These are phyloP conservation scores for Penicillium manginii DNA, from an alignment of 495 filamentous ascomycete genomes.

Conservation along the genomic window DNA sequence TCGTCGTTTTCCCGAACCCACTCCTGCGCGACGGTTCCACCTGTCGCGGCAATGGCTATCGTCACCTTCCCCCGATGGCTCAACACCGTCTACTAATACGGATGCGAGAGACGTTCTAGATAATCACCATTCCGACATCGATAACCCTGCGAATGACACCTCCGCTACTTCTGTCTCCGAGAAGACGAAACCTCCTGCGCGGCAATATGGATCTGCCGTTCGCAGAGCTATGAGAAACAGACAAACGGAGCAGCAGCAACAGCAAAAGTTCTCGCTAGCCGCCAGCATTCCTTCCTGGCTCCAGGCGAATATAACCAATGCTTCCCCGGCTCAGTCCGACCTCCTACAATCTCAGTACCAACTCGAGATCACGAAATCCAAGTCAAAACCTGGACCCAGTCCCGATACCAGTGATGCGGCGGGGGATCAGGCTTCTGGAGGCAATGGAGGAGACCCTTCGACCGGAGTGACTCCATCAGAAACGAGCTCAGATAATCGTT, in stretches of 20 bases:
- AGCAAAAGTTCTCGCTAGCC: conserved; percentile 14
- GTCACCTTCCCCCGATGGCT: conserved; percentile 31
- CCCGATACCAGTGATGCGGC: conserved; percentile 1
- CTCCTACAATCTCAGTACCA: conserved; percentile 23
- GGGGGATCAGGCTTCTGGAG: conserved; percentile 21
- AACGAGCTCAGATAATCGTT: conserved; percentile 29
- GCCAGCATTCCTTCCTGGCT: conserved; percentile 47
- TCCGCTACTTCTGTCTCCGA: conserved; percentile 18
- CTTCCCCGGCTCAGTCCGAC: conserved; percentile 6
- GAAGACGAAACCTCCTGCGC: conserved; percentile 27
- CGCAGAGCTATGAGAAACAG: conserved; percentile 45
- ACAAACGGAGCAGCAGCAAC: conserved; percentile 26
- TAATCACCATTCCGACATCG: conserved; percentile 28
- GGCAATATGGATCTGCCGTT: conserved; percentile 46
- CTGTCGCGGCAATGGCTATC: conserved; percentile 40
- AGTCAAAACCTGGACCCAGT: conserved; percentile 14
- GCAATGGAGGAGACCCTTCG: conserved; percentile 27
- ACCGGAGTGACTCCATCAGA: conserved; percentile 10
- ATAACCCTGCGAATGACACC: conserved; percentile 21
- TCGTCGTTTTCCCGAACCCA: conserved; percentile 44
- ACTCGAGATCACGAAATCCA: conserved; percentile 31
- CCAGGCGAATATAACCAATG: conserved; percentile 36
- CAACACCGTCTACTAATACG: conserved; percentile 17
- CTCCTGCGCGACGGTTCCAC: conserved; percentile 44
- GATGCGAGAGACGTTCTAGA: conserved; percentile 25